Percentiles rank a stretch among this genome's conserved stretches.
phyloP scores from a whole-genome alignment of 208 protist species.

The Trypanosoma brucei region DNA sequence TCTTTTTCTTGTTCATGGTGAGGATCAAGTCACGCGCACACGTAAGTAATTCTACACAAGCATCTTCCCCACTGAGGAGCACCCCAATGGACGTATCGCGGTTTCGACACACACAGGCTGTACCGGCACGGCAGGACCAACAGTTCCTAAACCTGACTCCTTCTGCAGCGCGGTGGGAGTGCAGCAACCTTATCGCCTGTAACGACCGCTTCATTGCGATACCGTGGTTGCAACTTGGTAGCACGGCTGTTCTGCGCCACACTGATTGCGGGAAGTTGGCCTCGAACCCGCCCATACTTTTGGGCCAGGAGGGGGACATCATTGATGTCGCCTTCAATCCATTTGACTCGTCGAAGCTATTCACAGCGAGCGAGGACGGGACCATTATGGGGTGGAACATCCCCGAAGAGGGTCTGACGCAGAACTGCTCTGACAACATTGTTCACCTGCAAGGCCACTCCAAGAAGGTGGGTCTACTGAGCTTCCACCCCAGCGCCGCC shows the following conservation, averaged over 20 bases:
- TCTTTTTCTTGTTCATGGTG: not conserved
- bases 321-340: conserved; percentile 78
- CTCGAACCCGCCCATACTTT: conserved; percentile 36
- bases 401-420: conserved; percentile 44
- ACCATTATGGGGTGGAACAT: conserved; percentile 69
- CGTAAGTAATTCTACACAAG: not conserved
- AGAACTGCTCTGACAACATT: conserved; percentile 26
- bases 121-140: conserved; percentile 32
- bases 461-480: conserved; percentile 71
- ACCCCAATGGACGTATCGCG: conserved; percentile 48
- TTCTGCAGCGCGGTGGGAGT: conserved; percentile 51
- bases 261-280: conserved; percentile 32
- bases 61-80: conserved; percentile 2
- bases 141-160: conserved; percentile 35
- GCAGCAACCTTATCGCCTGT: conserved; percentile 63
- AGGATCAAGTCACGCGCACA: not conserved
- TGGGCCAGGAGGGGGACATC: conserved; percentile 58
- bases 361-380: conserved; percentile 72
- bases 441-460: conserved; percentile 53
- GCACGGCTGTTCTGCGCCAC: conserved; percentile 46
- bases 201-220: conserved; percentile 65
- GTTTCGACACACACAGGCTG: conserved; percentile 54
- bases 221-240: conserved; percentile 46
- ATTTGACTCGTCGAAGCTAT: conserved; percentile 61
- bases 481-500: conserved; percentile 61